Conservation (phyloP, 2,329 filamentous ascomycete species). For the Sporothrix pseudoabietina region DNA sequence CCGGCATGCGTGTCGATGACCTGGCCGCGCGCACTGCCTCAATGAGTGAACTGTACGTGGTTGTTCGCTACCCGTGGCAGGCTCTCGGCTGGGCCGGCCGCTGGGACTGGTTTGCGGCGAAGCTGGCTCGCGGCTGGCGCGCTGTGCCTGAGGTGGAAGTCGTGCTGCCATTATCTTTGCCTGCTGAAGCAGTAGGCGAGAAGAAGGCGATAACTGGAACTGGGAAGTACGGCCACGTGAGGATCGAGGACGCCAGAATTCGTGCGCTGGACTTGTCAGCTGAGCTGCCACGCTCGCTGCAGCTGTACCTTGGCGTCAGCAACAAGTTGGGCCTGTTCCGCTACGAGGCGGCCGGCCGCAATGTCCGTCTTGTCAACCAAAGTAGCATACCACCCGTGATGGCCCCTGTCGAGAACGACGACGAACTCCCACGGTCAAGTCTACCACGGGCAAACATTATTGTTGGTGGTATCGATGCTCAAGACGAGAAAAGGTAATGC, state of each 20-base stretch:
- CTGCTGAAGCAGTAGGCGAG: background rate
- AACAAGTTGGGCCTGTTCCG: conserved; percentile 70
- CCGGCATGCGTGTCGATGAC: conserved; percentile 32
- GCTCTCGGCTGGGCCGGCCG: conserved; percentile 53
- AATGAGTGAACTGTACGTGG: conserved; percentile 58
- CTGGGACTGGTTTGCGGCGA: conserved; percentile 51
- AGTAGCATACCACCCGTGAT: conserved; percentile 65
- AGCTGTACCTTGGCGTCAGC: conserved; percentile 66
- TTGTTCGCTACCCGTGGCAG: conserved; percentile 67
- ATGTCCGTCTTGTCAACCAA: conserved; percentile 68
- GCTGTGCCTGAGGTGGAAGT: conserved; percentile 65
- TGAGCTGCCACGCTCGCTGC: conserved; percentile 64
- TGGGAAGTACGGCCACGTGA: conserved; percentile 55
- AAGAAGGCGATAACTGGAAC: background rate
- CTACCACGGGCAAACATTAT: conserved; percentile 74
- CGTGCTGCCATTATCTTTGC: conserved; percentile 58
- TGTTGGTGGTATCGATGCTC: conserved; percentile 60
- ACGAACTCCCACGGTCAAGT: conserved; percentile 54
- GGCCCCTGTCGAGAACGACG: conserved; percentile 55
- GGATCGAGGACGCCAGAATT: conserved; percentile 64
- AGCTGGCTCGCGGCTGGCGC: conserved; percentile 52
- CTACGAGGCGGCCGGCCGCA: conserved; percentile 64
- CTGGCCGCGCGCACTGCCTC: conserved; percentile 47
- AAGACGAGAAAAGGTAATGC: conserved; percentile 60
- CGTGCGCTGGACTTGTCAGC: conserved; percentile 58